Evolutionary conservation across 495 filamentous ascomycete genomes (phyloP), one percentile per base, ranked within the genome.

Genomic region (Tuber borchii): DNA sequence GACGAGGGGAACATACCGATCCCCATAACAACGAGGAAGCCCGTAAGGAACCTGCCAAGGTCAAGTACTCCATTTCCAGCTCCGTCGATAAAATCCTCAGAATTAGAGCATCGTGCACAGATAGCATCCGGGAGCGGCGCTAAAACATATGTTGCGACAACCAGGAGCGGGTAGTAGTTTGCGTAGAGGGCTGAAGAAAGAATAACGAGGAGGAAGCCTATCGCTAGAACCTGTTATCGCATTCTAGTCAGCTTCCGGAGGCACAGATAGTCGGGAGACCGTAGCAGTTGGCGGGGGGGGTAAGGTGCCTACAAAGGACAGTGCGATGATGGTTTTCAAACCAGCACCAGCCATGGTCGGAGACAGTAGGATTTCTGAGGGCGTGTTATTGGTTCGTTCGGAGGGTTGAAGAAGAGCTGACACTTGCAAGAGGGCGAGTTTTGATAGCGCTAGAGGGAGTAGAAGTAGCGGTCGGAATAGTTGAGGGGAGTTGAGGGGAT

Each of bases 201-300:
- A 86, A 99, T 99, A 69, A 98, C 95, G 77, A 99, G 94, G 82
- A 99, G 93, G 88, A 99, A 99, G 82, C 95, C 95, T 83, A 99
- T 95, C 76, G 96, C 96, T 74, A 99, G 93, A 82, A 99, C 89
- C 92, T 94, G 72, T 12, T 56, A 42, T 72, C 74, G 17, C 17
- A 26, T 19, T 65, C 26, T 8, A 31, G 56, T 65, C 34, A 65
- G 26, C 26, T 65, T 31, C 56, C 8, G 4, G 31, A 34, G 26
- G 56, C 14, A 65, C 56, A 12, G 26, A 7, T 34, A 19, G 56
- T 34, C 48, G 71, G 51, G 9, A 22, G 42, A 46, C 68, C 56
- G 43, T 71, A 45, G 56, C 34, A 42, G 19, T 65, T 37, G 26
- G 40, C 12, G 42, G 10, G 39, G 39, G 72, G 71, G 43, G 12